Percentiles rank a stretch among this genome's conserved stretches.
These are phyloP conservation scores for Chaetomium globosum DNA, from an alignment of 2,329 filamentous ascomycete species.

Conservation along the genomic window DNA sequence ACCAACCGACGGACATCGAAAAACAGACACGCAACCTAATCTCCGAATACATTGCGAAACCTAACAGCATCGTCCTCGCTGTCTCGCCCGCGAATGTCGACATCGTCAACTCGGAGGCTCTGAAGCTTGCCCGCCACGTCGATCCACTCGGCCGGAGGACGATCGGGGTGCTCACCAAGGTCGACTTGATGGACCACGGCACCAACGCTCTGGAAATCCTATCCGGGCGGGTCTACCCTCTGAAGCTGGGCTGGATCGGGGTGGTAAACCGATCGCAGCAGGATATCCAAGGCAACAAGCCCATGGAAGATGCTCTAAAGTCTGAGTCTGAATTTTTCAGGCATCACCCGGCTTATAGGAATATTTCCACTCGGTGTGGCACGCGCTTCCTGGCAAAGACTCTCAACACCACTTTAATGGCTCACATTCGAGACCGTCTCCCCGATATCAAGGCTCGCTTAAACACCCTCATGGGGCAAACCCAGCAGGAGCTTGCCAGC, in stretches of 20 bases:
- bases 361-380: conserved; percentile 90
- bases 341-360: conserved; percentile 94
- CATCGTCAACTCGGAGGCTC: conserved; percentile 94
- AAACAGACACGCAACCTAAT: conserved; percentile 97
- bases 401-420: conserved; percentile 92
- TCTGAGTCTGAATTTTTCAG: conserved; percentile 94
- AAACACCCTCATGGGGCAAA: conserved; percentile 99
- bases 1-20: conserved; percentile 96
- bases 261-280: conserved; percentile 98
- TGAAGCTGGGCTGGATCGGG: conserved; percentile 97
- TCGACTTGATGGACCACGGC: conserved; percentile 98
- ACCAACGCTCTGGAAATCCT: conserved; percentile 97
- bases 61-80: conserved; percentile 95
- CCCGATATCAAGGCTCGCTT: conserved; percentile 97
- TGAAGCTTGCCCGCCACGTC: conserved; percentile 96
- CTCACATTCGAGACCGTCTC: conserved; percentile 90
- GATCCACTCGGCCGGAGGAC: conserved; percentile 92
- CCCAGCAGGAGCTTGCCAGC: conserved; percentile 95
- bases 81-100: conserved; percentile 98
- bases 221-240: conserved; percentile 92
- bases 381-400: conserved; percentile 94
- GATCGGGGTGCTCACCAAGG: conserved; percentile 94
- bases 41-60: conserved; percentile 97
- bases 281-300: conserved; percentile 94
- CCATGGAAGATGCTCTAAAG: conserved; percentile 87